phyloP scores from a whole-genome alignment of 2,329 filamentous ascomycete species.

The Sporothrix pseudoabietina region DNA sequence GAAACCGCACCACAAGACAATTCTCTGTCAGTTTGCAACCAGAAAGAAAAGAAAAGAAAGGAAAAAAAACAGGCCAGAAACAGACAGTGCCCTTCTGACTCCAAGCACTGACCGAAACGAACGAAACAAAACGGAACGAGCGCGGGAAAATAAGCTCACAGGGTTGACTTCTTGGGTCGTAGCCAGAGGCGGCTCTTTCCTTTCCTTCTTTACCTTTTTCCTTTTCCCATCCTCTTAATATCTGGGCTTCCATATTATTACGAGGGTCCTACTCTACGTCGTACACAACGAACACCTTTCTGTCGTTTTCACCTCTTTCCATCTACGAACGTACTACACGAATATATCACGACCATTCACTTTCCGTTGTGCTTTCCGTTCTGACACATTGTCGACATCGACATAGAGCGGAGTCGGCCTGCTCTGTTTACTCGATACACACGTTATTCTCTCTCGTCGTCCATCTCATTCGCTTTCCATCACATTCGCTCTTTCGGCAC shows the following conservation, averaged over 20 bases:
- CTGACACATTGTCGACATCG: too few relatives aligned
- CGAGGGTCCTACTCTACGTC: background rate
- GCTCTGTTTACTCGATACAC: background rate
- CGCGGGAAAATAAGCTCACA: background rate
- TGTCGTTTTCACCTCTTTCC: background rate
- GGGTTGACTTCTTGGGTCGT: background rate
- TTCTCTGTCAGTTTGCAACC: too few relatives aligned
- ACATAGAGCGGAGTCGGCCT: background rate
- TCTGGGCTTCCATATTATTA: background rate
- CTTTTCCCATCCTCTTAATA: background rate
- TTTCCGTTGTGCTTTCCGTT: too few relatives aligned
- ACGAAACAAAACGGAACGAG: background rate
- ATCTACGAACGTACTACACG: background rate
- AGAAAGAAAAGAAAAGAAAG: background rate
- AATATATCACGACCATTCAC: background rate
- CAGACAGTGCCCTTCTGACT: background rate
- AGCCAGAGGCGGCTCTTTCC: background rate
- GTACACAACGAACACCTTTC: background rate
- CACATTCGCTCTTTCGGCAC: background rate
- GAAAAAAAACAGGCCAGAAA: background rate
- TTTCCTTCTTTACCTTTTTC: background rate
- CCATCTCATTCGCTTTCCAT: background rate
- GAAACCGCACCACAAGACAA: background rate
- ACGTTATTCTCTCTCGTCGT: background rate
- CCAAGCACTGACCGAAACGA: slow-evolving; percentile 3